These are phyloP conservation scores for Pholiota conissans DNA, from an alignment of 768 basidiomycete species.

Conservation along the genomic window DNA sequence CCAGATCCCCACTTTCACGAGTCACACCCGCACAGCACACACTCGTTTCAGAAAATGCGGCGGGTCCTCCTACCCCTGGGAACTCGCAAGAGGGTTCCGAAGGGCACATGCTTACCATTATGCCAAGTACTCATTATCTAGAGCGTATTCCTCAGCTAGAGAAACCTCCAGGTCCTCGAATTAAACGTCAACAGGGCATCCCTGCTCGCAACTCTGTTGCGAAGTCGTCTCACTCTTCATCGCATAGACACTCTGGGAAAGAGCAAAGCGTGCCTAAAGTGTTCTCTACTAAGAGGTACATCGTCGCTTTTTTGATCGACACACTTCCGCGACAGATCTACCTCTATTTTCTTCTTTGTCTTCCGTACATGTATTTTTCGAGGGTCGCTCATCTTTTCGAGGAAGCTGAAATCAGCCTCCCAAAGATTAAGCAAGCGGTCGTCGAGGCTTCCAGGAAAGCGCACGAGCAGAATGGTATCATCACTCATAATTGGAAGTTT, in stretches of 20 bases:
- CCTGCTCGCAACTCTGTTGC: background rate
- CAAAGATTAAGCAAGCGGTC: constrained; percentile 50
- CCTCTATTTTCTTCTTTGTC: constrained; percentile 46
- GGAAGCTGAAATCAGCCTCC: constrained; percentile 62
- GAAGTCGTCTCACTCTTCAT: background rate
- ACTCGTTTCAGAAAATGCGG: background rate
- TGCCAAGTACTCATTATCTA: background rate
- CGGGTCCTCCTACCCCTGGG: background rate
- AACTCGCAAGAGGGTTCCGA: background rate
- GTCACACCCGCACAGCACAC: background rate
- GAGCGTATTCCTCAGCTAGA: background rate
- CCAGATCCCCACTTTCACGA: background rate
- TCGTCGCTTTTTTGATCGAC: constrained; percentile 23
- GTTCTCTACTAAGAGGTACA: constrained; percentile 6
- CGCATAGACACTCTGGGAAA: background rate
- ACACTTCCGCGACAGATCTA: constrained; percentile 32
- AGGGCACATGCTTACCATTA: background rate
- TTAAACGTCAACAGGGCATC: background rate
- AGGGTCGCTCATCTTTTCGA: constrained; percentile 69
- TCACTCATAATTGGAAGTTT: background rate
- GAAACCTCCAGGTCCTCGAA: background rate
- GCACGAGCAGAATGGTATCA: background rate
- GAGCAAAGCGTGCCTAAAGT: background rate
- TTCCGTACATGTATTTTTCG: constrained; percentile 68
- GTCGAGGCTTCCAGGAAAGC: constrained; percentile 25